phyloP scores from a whole-genome alignment of 2,329 filamentous ascomycete species.

The Fusarium kyushuense region DNA sequence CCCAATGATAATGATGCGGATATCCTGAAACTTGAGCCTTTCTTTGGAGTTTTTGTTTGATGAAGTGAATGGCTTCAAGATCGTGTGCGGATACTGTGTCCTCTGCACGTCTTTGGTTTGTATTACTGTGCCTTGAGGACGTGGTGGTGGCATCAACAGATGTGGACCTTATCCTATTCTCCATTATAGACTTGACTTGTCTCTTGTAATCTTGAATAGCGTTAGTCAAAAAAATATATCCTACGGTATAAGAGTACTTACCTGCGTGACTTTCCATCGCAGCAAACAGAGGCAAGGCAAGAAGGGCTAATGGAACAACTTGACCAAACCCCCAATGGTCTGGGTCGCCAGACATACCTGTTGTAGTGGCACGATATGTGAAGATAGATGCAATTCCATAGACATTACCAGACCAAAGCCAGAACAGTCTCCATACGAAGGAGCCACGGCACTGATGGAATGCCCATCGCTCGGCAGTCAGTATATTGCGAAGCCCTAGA shows the following conservation, averaged over 20 bases:
- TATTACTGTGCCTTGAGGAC: no score
- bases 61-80: fast-evolving
- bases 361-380: fast-evolving
- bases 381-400: background rate
- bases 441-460: background rate
- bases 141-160: no score
- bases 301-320: background rate
- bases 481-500: fast-evolving
- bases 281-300: background rate
- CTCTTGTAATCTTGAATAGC: background rate
- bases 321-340: slow-evolving; percentile 3
- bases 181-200: no score
- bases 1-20: background rate
- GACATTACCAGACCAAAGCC: background rate
- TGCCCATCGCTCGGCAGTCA: background rate
- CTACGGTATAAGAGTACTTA: fast-evolving
- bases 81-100: background rate
- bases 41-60: fast-evolving
- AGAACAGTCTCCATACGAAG: background rate
- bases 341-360: background rate
- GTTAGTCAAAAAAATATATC: fast-evolving
- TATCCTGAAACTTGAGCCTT: background rate
- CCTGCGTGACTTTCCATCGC: background rate
- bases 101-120: background rate
- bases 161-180: no score